A percentile compares a stretch with the other conserved stretches of the same genome.
Conservation (phyloP, 495 filamentous ascomycete species). For the Parachaetomium inaequale region DNA sequence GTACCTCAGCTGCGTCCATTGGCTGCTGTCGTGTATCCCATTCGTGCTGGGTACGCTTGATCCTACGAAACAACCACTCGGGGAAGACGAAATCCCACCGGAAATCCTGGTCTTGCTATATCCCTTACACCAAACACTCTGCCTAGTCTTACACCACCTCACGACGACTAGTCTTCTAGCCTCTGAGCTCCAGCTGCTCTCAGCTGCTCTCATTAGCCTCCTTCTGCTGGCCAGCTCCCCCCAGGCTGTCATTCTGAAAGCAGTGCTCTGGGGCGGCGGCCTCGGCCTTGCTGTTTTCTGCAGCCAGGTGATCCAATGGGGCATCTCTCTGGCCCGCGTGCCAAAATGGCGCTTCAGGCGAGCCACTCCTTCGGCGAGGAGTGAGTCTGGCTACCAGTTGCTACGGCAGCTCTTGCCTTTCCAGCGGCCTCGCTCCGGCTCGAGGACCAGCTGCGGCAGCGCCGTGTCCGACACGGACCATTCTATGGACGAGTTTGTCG, state of each 20-base stretch:
- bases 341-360: constrained; percentile 86
- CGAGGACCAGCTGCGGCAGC: constrained; percentile 10
- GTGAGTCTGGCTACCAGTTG: constrained; percentile 19
- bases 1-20: constrained; percentile 63
- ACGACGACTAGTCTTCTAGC: constrained; percentile 82
- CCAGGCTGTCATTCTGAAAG: constrained; percentile 77
- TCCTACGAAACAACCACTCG: neutral
- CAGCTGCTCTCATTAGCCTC: constrained; percentile 76
- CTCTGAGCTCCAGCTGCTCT: constrained; percentile 84
- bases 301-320: constrained; percentile 76
- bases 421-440: constrained; percentile 31
- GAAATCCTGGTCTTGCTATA: constrained; percentile 70
- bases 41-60: constrained; percentile 35
- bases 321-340: constrained; percentile 77
- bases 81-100: constrained; percentile 35
- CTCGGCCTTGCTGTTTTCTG: constrained; percentile 70
- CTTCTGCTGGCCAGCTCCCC: constrained; percentile 74
- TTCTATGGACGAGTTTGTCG: constrained; percentile 24
- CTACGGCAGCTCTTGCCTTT: constrained; percentile 32
- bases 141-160: constrained; percentile 67
- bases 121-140: constrained; percentile 81
- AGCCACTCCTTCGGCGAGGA: constrained; percentile 27
- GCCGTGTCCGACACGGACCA: constrained; percentile 20
- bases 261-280: constrained; percentile 84
- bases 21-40: constrained; percentile 65